Base-by-base conservation (phyloP, 2,329 filamentous ascomycete species). In the Aspergillus sp. region DNA sequence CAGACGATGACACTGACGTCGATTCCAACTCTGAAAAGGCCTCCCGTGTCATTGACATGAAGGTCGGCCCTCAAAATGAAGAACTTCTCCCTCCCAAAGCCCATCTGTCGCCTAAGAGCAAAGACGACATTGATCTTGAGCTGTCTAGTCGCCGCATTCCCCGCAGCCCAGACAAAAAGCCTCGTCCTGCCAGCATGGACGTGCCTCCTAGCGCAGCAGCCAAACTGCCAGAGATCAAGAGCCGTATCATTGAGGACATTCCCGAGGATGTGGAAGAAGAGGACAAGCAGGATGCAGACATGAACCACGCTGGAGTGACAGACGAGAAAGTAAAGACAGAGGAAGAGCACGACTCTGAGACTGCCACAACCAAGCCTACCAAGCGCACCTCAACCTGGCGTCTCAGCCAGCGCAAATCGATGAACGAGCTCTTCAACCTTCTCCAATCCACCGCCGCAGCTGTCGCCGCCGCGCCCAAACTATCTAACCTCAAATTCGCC, bases 361-460 rank as follows among this genome's bases (percentile, higher is more conserved):
- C 15, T 36, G 19, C 11, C 13, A 30, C 5, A 19, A 50, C 36
- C 44, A 60, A 17, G 15, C 25, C 47, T 10, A 27, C 23, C n/a
- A 60, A 62, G 48, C 57, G 57, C 13, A 25, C 58, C 10, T 60
- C 64, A 1, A 59, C 57, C 30, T 62, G 62, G 59, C 48, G 62
- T 3, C 57, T 56, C 8, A 65, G 59, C 36, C 59, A 63, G 2
- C 63, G 66, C 15, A 66, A 65, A n/a, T 68, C 66, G 3, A 66
- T 68, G 50, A 52, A 66, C 47, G 66, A 68, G 53, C 53, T 68
- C 19, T 60, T 68, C 36, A 65, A 62, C 47, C 62, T 66, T 19
- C 49, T 59, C 6, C 63, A 59, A 42, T 53, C 42, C 5, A 61
- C 64, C 6, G 51, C 61, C 6, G 48, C 54, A 8, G 27, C 57